Conservation (phyloP, 164 flowering plant species). For the Chloranthus sessilifolius region DNA sequence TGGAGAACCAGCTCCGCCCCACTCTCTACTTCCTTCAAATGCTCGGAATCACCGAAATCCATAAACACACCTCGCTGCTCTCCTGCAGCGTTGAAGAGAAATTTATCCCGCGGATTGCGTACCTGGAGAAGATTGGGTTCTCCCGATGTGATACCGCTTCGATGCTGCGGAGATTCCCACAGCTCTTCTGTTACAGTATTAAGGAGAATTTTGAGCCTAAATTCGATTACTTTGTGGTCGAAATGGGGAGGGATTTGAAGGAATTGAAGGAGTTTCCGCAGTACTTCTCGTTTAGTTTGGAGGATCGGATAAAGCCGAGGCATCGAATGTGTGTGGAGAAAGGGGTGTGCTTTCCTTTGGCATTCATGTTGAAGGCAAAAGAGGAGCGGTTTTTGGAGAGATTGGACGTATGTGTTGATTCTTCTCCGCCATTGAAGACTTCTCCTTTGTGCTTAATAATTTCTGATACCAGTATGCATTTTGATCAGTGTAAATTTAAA, state of each 20-base stretch:
- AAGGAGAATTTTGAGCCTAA: slow-evolving; percentile 72
- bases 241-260: slow-evolving; percentile 83
- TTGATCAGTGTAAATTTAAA: no score
- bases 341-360: slow-evolving; percentile 66
- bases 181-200: slow-evolving; percentile 68
- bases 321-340: slow-evolving; percentile 60
- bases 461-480: no score
- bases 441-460: slow-evolving; percentile 92
- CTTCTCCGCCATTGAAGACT: slow-evolving; percentile 53
- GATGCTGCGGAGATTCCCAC: slow-evolving; percentile 78
- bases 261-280: slow-evolving; percentile 88
- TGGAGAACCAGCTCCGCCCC: slow-evolving; percentile 67
- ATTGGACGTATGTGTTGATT: slow-evolving; percentile 64
- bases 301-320: slow-evolving; percentile 78
- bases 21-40: slow-evolving; percentile 80
- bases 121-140: slow-evolving; percentile 63
- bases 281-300: slow-evolving; percentile 89
- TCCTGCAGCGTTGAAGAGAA: slow-evolving; percentile 80
- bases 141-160: slow-evolving; percentile 37
- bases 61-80: slow-evolving; percentile 51
- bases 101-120: slow-evolving; percentile 68
- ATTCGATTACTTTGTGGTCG: slow-evolving; percentile 68
- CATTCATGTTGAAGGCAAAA: slow-evolving; percentile 49
- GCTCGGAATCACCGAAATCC: slow-evolving; percentile 58
- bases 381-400: slow-evolving; percentile 40